Evolutionary conservation across 768 basidiomycete genomes (phyloP), one percentile per base, ranked within the genome.

Genomic region (Lactarius indigo): DNA sequence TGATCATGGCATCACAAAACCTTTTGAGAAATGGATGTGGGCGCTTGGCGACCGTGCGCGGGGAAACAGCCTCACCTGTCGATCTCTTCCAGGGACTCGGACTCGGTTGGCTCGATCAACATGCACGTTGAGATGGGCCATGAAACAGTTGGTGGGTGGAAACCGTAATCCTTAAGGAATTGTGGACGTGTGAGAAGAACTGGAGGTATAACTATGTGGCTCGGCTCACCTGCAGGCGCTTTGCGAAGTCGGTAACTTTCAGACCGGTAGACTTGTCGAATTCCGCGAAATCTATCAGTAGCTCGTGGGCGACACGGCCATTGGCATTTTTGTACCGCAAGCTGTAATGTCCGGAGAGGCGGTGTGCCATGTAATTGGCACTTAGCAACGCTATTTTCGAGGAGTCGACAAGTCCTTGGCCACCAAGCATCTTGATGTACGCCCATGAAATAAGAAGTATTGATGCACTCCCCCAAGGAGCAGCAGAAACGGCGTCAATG

Each of bases 381-480:
- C 89, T 98, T 52, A 99, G 84, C 35, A 99, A 83, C 1, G 97
- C 94, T 35, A 92, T 79, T 72, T 90, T 91, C 3, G 95, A 91
- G 0, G 94, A 88, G 66, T 94, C 85, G 28, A 87, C 85, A 31
- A 99, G 84, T 8, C 97, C 97, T 63, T 86, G 80, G 9, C 96
- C 96, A 31, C 97, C 97, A n/a, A 99, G 86, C 97, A 99, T 98
- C 80, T 92, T 96, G 83, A 97, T 93, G 77, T 97, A 99, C 15
- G 97, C 96, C 96, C 96, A 98, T 0, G 96, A 98, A 73, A 98
- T 98, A 68, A 96, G 83, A 57, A 92, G 88, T 73, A 99, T 95
- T 8, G 94, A 96, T 3, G 97, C 92, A 70, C 94, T 96, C 55
- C 97, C 96, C 74, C 87, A 98, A 0, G 95, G 97, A 1, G 91